These are phyloP conservation scores for Mercurialis annua DNA, from an alignment of 345 rosid genomes.

Conservation along the genomic window DNA sequence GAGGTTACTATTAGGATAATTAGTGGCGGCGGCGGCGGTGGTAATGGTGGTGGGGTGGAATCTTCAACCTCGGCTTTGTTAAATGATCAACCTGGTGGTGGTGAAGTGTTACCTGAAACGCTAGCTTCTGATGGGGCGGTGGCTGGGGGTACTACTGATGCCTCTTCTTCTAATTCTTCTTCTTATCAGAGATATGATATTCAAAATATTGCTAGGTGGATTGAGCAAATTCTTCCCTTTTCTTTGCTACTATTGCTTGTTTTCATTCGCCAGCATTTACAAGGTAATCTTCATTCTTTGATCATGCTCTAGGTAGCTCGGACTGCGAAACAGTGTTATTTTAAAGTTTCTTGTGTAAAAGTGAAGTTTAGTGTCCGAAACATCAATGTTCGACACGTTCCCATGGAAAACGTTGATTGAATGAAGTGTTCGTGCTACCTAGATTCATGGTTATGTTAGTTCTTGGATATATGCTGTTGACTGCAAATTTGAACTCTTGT, in stretches of 20 bases:
- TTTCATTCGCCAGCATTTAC: conserved; percentile 62
- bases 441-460: no score
- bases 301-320: no score
- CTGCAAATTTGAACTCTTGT: no score
- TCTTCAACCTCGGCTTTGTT: neutral
- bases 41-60: neutral
- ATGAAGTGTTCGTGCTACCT: no score
- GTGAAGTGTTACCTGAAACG: conserved; percentile 23
- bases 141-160: conserved; percentile 9
- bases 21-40: conserved; percentile 19
- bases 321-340: no score
- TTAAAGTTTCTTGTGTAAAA: no score
- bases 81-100: conserved; percentile 11
- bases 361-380: no score
- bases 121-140: conserved; percentile 17
- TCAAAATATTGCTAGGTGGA: conserved; percentile 50
- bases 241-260: conserved; percentile 49
- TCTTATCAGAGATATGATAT: conserved; percentile 50
- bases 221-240: conserved; percentile 58
- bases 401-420: no score
- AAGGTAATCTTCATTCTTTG: conserved; percentile 34
- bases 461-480: no score
- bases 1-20: conserved; percentile 51
- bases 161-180: conserved; percentile 11
- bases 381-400: no score